Conservation (phyloP, 176 grass and related monocot genomes). For the Triticum aestivum region DNA sequence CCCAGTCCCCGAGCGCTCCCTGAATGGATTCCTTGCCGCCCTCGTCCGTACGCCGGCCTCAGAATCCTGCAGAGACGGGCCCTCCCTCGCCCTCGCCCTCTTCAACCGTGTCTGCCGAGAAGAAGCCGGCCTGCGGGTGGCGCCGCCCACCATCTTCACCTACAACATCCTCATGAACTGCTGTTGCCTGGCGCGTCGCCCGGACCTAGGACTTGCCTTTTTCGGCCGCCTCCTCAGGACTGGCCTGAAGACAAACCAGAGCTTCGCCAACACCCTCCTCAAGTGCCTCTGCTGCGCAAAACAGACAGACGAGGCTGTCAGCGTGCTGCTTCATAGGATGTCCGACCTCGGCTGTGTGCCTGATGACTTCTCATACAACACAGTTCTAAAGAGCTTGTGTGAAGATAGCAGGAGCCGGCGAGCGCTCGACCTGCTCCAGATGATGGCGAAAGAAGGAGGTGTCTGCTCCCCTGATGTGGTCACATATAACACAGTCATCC, state of each 20-base stretch:
- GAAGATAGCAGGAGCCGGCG: not conserved
- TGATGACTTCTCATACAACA: not conserved
- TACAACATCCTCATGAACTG: not conserved
- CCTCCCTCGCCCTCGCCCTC: not conserved
- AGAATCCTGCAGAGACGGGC: not conserved
- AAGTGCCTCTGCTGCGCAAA: slow-evolving; percentile 23
- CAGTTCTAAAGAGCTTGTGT: slow-evolving; percentile 28
- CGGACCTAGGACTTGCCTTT: not conserved
- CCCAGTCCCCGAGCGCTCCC: not conserved
- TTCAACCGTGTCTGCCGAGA: not conserved
- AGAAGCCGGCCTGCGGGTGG: not conserved
- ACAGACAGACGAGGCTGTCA: not conserved
- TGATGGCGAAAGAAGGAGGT: not conserved
- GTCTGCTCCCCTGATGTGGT: slow-evolving; percentile 8
- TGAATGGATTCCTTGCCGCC: not conserved
- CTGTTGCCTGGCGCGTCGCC: not conserved
- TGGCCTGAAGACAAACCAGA: not conserved
- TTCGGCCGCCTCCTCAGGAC: not conserved
- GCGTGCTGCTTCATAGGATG: slow-evolving; percentile 27
- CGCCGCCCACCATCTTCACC: not conserved
- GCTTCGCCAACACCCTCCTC: not conserved
- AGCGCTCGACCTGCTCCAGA: slow-evolving; percentile 20
- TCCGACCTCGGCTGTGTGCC: slow-evolving; percentile 25
- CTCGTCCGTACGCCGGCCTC: not conserved
- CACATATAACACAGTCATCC: slow-evolving; percentile 14